Percentiles rank a stretch among this genome's conserved stretches.
Evolutionary conservation across 805 yeast species (phyloP).

Genomic region (Teunomyces gatunensis): DNA sequence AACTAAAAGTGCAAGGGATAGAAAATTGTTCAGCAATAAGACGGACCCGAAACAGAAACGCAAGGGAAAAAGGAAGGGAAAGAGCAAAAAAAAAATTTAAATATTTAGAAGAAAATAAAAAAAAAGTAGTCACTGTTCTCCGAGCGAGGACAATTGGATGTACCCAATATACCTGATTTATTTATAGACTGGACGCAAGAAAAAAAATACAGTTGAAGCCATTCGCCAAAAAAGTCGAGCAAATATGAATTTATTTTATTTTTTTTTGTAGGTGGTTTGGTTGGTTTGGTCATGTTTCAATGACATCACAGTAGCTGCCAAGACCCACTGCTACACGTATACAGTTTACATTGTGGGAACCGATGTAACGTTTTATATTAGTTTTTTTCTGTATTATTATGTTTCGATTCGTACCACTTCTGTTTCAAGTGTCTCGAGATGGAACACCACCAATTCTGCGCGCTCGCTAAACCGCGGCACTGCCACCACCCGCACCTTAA

Average conservation of each 20-base stretch:
- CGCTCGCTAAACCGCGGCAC: conserved; percentile 70
- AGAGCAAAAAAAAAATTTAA: not conserved
- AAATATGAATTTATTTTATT: too few relatives aligned
- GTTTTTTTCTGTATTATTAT: not conserved
- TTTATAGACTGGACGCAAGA: too few relatives aligned
- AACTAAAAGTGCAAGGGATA: conserved; percentile 1
- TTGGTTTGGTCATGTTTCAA: too few relatives aligned
- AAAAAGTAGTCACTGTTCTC: not conserved
- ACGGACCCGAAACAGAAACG: not conserved
- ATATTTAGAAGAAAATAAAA: not conserved
- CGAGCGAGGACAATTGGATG: not conserved
- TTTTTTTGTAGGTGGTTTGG: too few relatives aligned
- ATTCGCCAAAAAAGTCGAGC: too few relatives aligned
- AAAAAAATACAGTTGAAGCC: too few relatives aligned
- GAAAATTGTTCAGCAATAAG: conserved; percentile 1
- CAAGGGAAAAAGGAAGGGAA: not conserved
- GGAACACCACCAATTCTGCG: conserved; percentile 62
- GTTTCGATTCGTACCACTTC: conserved; percentile 41
- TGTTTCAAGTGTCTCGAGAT: conserved; percentile 54
- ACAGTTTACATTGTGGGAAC: not conserved
- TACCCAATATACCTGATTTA: not conserved
- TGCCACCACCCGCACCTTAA: conserved; percentile 52
- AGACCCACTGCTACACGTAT: not conserved
- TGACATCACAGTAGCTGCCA: too few relatives aligned
- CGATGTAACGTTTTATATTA: too few relatives aligned